Conservation (phyloP, 495 filamentous ascomycete species). For the Talaromyces wortmannii region DNA sequence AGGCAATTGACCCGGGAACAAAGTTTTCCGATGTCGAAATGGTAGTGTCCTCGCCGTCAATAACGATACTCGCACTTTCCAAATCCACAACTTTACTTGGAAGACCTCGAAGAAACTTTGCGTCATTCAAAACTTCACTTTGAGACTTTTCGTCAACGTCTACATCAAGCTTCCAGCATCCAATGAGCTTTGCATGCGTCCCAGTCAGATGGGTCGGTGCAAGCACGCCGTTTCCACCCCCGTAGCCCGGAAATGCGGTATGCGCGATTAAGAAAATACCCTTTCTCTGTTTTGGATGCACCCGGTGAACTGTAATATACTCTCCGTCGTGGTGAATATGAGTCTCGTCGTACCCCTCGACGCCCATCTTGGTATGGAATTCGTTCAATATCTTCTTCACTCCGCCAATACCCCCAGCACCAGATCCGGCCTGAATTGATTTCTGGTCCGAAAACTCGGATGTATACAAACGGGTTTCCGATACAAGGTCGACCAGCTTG, state of each 20-base stretch:
- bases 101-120: constrained; percentile 65
- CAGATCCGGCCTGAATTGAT: constrained; percentile 48
- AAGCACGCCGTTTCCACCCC: constrained; percentile 69
- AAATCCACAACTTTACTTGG: constrained; percentile 72
- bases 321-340: constrained; percentile 94
- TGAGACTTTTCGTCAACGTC: constrained; percentile 61
- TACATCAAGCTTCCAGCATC: constrained; percentile 84
- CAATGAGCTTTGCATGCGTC: constrained; percentile 67
- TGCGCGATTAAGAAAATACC: constrained; percentile 94
- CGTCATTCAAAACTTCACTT: constrained; percentile 57
- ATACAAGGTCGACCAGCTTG: constrained; percentile 79
- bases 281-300: constrained; percentile 82
- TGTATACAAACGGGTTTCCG: constrained; percentile 75
- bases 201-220: constrained; percentile 70
- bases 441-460: constrained; percentile 60
- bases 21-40: constrained; percentile 78
- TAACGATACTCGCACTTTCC: constrained; percentile 62
- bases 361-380: constrained; percentile 89
- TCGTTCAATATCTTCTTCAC: constrained; percentile 88
- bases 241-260: constrained; percentile 86
- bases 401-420: constrained; percentile 75
- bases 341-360: constrained; percentile 88
- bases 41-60: constrained; percentile 59
- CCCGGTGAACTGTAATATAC: constrained; percentile 92
- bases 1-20: constrained; percentile 84